Conservation (phyloP, 768 basidiomycete genomes). For the Auricularia sp. region DNA sequence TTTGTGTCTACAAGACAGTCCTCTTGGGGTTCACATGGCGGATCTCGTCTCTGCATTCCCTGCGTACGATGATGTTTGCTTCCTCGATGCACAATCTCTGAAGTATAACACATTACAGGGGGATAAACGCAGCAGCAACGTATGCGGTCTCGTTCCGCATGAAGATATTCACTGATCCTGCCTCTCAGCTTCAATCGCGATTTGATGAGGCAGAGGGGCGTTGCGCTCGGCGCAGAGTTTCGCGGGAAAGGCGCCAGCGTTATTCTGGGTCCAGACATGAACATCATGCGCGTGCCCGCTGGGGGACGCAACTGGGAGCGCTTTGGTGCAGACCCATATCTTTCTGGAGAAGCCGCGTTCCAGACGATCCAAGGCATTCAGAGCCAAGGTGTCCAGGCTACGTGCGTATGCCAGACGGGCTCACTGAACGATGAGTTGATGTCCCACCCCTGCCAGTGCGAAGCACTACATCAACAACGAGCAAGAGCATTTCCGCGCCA, state of each 20-base stretch:
- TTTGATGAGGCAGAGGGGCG: constrained; percentile 46
- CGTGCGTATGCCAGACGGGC: not conserved
- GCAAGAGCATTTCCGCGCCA: constrained; percentile 27
- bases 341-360: constrained; percentile 45
- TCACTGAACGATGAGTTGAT: not conserved
- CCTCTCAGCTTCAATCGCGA: constrained; percentile 33
- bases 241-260: constrained; percentile 46
- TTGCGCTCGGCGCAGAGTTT: constrained; percentile 51
- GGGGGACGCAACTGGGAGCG: constrained; percentile 47
- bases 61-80: constrained; percentile 25
- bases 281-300: constrained; percentile 35
- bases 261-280: constrained; percentile 44
- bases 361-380: constrained; percentile 44
- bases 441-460: constrained; percentile 7
- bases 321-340: constrained; percentile 37
- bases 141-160: not conserved
- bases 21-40: constrained; percentile 40
- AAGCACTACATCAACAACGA: constrained; percentile 32
- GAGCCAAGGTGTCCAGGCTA: constrained; percentile 31
- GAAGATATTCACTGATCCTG: no score
- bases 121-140: constrained; percentile 43
- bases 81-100: not conserved
- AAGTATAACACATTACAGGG: constrained; percentile 19
- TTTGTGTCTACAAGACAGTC: constrained; percentile 42
- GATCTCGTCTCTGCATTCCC: constrained; percentile 42